phyloP scores from a whole-genome alignment of 1,284 basidiomycete species.

The Sphagnurus paluster region DNA sequence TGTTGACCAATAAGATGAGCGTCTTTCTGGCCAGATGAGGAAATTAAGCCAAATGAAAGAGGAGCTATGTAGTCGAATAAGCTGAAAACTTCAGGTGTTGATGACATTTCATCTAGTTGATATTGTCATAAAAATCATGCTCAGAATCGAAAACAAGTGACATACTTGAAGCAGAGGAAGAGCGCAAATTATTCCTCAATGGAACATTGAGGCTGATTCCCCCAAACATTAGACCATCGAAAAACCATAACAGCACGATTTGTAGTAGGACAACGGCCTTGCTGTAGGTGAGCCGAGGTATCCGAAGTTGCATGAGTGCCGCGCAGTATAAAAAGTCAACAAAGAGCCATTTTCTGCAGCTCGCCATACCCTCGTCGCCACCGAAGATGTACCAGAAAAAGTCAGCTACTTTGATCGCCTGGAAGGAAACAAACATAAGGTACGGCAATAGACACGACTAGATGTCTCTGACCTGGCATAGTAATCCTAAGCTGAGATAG shows the following conservation, averaged over 20 bases:
- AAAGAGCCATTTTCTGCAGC: conserved; percentile 69
- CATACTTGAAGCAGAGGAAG: conserved; percentile 29
- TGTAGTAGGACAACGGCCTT: conserved; percentile 61
- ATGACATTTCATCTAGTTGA: conserved; percentile 38
- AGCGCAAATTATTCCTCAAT: conserved; percentile 22
- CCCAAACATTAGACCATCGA: conserved; percentile 75
- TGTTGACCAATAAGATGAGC: conserved; percentile 84
- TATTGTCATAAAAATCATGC: conserved; percentile 23
- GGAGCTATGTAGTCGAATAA: conserved; percentile 46
- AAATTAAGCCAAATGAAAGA: conserved; percentile 48
- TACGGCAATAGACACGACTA: neutral
- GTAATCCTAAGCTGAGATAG: conserved; percentile 51
- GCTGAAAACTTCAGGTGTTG: conserved; percentile 44
- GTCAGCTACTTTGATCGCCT: conserved; percentile 72
- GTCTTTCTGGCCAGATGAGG: conserved; percentile 38
- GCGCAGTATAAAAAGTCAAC: conserved; percentile 65
- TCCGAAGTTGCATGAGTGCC: conserved; percentile 64
- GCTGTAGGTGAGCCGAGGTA: conserved; percentile 75
- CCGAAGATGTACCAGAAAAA: conserved; percentile 52
- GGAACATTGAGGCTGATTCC: conserved; percentile 53
- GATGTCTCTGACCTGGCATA: conserved; percentile 46
- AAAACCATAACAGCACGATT: conserved; percentile 54
- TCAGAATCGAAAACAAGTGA: conserved; percentile 1
- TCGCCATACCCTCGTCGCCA: conserved; percentile 37
- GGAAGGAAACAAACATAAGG: neutral